Base-by-base conservation (phyloP, 352 stramenopile genomes). In the Pythium folliculosum region DNA sequence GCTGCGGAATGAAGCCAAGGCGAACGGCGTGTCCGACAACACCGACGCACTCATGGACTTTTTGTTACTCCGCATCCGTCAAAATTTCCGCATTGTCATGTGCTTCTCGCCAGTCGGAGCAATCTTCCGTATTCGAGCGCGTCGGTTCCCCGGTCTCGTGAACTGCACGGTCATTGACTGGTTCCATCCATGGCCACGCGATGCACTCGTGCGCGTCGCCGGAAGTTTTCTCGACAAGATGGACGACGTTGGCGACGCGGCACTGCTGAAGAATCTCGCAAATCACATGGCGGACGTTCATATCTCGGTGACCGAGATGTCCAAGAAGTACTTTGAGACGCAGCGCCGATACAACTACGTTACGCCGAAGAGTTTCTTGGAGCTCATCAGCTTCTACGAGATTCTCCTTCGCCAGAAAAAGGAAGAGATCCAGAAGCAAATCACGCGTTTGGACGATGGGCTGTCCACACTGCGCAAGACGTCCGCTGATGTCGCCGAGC, bases 321-420 rank as follows among this genome's bases (percentile, higher is more conserved):
- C 90, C 37, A 91, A 95, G 58, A 87, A 90, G 68, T 99, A 98
- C 82, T 91, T 97, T 63, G 90, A 98, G 65, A 97, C 91, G 8
- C 94, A 99, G 71, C 81, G 95, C 0, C 86, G 97, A 9, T 99
- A 98, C 90, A 99, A 99, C 75, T 99, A 99, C 74, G 96, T 99
- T 56, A 99, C 97, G 45, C 97, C 97, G 8, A 99, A 99, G 81
- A 98, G 90, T 69, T 99, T 98, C 80, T 82, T 99, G 23, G 96
- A 99, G 77, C 80, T 99, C 14, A 99, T 99, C 51, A 91, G 81
- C 37, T 99, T 99, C 67, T 99, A 99, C 85, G 98, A 99, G 74
- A 97, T 98, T 67, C 67, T 99, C 44, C 84, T 99, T 23, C 91
- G 89, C 60, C 89, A 96, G 59, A 98, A 99, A 58, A 97, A 98